Evolutionary conservation across 1,284 basidiomycete genomes (phyloP).

Genomic region (Cerrena zonata): DNA sequence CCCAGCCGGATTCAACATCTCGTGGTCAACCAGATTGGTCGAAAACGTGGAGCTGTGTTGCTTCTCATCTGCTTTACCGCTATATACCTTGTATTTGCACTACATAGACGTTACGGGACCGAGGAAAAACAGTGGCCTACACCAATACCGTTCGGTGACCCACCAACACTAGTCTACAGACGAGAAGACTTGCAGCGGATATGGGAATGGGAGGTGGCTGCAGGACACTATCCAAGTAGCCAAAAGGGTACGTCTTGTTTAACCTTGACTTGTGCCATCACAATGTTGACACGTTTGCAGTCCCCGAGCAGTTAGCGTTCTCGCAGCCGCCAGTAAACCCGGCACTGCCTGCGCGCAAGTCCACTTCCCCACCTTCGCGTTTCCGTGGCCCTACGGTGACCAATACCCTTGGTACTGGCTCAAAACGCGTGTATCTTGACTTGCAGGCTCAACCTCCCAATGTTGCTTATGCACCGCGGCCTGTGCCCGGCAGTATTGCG

Average conservation of each 20-base stretch:
- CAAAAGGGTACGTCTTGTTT: constrained; percentile 45
- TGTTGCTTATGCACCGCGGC: constrained; percentile 76
- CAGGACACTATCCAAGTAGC: constrained; percentile 85
- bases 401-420: constrained; percentile 62
- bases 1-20: constrained; percentile 55
- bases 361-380: constrained; percentile 15
- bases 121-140: constrained; percentile 63
- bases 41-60: constrained; percentile 48
- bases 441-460: constrained; percentile 52
- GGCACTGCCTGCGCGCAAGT: constrained; percentile 51
- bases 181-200: constrained; percentile 77
- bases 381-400: constrained; percentile 30
- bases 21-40: constrained; percentile 43
- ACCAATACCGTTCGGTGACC: constrained; percentile 47
- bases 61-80: constrained; percentile 44
- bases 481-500: constrained; percentile 72
- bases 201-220: constrained; percentile 89
- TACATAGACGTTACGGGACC: constrained; percentile 52
- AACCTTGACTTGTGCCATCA: constrained; percentile 4
- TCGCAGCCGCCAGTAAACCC: constrained; percentile 61
- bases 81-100: constrained; percentile 51
- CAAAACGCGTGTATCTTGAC: constrained; percentile 72
- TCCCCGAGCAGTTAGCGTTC: constrained; percentile 68
- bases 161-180: constrained; percentile 72
- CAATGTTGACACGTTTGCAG: constrained; percentile 34